These are phyloP conservation scores for Triticum urartu DNA, from an alignment of 176 grass and related monocot genomes.

Conservation along the genomic window DNA sequence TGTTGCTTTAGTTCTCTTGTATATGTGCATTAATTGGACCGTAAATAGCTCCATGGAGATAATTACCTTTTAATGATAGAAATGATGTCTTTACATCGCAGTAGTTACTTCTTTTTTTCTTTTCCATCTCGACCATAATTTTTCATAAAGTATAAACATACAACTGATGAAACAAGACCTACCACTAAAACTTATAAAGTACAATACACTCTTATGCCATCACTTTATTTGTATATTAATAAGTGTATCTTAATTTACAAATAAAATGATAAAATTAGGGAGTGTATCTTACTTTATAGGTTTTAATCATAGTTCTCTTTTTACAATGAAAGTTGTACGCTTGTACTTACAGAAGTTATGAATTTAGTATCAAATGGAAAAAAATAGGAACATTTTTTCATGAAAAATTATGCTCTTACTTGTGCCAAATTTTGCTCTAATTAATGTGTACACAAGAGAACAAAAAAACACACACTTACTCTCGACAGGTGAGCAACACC, in stretches of 20 bases:
- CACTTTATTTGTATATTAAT: neutral
- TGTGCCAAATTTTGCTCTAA: too few relatives aligned
- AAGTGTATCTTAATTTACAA: neutral
- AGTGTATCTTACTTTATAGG: conserved; percentile 10
- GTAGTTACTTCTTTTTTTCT: neutral
- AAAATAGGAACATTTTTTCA: neutral
- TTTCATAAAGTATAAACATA: neutral
- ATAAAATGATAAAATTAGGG: neutral
- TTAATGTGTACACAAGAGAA: too few relatives aligned
- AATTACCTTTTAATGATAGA: too few relatives aligned
- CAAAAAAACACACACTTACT: too few relatives aligned
- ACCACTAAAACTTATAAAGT: conserved; percentile 5
- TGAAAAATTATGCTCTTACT: neutral
- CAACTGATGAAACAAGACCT: neutral
- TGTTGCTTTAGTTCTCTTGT: neutral
- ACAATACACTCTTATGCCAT: neutral
- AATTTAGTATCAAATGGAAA: neutral
- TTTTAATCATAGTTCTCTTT: neutral
- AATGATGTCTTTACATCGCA: neutral
- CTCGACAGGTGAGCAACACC: too few relatives aligned
- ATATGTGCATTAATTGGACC: neutral
- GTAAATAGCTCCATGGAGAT: neutral
- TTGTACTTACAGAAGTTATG: neutral
- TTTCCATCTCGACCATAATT: neutral
- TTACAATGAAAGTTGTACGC: neutral